phyloP scores from a whole-genome alignment of 371 early-diverging fungal genomes.

The Phascolomyces articulosus region DNA sequence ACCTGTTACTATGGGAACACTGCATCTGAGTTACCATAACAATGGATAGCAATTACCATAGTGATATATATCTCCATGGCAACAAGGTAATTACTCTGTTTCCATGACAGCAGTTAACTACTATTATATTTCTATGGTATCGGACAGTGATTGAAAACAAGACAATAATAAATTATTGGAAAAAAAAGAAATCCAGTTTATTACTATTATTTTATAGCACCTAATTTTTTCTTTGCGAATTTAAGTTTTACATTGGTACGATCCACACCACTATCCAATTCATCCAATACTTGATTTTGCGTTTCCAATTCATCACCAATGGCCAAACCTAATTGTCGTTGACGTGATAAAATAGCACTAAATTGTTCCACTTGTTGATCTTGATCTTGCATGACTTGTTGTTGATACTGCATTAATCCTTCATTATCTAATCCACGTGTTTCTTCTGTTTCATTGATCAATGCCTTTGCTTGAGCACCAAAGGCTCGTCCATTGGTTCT shows the following conservation, averaged over 20 bases:
- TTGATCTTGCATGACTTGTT: conserved; percentile 79
- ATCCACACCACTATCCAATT: conserved; percentile 77
- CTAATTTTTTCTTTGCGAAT: conserved; percentile 77
- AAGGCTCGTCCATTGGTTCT: conserved; percentile 57
- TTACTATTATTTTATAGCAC: conserved; percentile 68
- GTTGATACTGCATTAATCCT: conserved; percentile 78
- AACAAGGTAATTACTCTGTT: too few species aligned
- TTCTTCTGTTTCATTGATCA: conserved; percentile 72
- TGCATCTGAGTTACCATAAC: too few species aligned
- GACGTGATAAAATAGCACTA: conserved; percentile 75
- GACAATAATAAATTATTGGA: too few species aligned
- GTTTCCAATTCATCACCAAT: conserved; percentile 89
- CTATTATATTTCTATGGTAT: too few species aligned
- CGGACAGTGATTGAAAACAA: too few species aligned
- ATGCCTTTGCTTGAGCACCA: conserved; percentile 58
- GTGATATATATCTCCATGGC: too few species aligned
- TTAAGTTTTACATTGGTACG: conserved; percentile 77
- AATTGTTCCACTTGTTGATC: conserved; percentile 81
- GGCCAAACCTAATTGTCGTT: conserved; percentile 82
- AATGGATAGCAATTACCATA: too few species aligned
- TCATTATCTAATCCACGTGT: conserved; percentile 79
- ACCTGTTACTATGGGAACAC: too few species aligned
- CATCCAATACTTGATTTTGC: conserved; percentile 87
- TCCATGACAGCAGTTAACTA: too few species aligned
- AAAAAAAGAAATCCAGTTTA: background rate